A percentile compares a stretch with the other conserved stretches of the same genome.
phyloP scores from a whole-genome alignment of 163 green algal species.

The Volvox carteri region DNA sequence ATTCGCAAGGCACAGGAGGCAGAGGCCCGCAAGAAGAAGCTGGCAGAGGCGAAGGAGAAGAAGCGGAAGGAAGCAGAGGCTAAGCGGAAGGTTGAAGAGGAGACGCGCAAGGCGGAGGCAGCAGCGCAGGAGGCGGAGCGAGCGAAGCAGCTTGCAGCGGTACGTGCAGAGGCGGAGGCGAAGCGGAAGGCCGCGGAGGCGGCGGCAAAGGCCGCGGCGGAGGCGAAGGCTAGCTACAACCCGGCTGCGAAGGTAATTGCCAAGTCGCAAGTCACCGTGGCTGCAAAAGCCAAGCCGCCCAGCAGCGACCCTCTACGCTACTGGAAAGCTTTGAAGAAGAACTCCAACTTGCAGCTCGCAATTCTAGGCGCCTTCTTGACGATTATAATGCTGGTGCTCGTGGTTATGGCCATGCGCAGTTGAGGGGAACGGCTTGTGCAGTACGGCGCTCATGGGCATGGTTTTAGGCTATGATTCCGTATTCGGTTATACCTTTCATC shows the following conservation, averaged over 20 bases:
- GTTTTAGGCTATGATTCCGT: too few relatives aligned
- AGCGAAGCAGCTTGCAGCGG: neutral
- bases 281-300: conserved; percentile 37
- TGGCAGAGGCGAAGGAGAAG: conserved; percentile 52
- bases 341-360: conserved; percentile 21
- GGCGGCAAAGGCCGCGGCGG: conserved; percentile 1
- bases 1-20: conserved; percentile 36
- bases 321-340: conserved; percentile 48
- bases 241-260: conserved; percentile 48
- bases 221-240: conserved; percentile 51
- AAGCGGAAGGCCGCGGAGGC: neutral
- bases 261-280: conserved; percentile 44
- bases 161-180: conserved; percentile 26
- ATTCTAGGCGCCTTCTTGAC: conserved; percentile 14
- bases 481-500: neutral
- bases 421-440: neutral
- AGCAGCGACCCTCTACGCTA: conserved; percentile 2
- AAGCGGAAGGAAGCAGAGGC: conserved; percentile 42
- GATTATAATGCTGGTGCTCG: conserved; percentile 27
- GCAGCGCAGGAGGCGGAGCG: conserved; percentile 13
- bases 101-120: neutral
- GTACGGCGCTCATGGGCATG: neutral
- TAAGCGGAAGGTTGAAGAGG: conserved; percentile 34
- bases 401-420: conserved; percentile 26
- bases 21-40: conserved; percentile 45